phyloP scores from a whole-genome alignment of 1,139 yeast species.

The Zygosaccharomyces sapae region DNA sequence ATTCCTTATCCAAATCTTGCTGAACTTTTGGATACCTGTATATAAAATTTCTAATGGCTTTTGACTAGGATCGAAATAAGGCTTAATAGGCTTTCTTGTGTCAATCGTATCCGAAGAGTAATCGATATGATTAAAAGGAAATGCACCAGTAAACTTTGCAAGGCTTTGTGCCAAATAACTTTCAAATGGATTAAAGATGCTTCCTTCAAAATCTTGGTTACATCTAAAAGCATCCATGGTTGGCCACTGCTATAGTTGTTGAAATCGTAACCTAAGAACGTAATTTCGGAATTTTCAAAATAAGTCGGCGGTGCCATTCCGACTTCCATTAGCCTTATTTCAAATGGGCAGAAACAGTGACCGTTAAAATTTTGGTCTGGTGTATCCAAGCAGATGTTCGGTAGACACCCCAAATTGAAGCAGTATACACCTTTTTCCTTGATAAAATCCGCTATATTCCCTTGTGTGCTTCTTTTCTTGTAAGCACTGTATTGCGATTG shows the following conservation, averaged over 20 bases:
- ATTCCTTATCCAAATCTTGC: conserved; percentile 11
- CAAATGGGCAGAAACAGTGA: conserved; percentile 5
- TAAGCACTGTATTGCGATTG: conserved; percentile 12
- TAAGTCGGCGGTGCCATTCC: conserved; percentile 15
- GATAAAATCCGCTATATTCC: conserved; percentile 20
- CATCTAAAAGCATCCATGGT: conserved; percentile 23
- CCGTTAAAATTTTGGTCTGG: background rate
- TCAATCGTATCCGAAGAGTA: background rate
- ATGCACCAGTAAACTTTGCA: conserved; percentile 10
- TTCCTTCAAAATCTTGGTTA: conserved; percentile 11
- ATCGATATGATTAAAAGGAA: conserved; percentile 7
- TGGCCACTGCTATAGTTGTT: conserved; percentile 7
- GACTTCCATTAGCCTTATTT: conserved; percentile 12
- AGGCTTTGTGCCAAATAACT: conserved; percentile 8
- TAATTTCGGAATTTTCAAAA: conserved; percentile 13
- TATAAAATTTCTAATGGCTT: conserved; percentile 11
- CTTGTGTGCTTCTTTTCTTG: conserved; percentile 9
- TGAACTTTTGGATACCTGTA: conserved; percentile 13
- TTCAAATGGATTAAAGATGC: conserved; percentile 13
- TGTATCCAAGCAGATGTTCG: conserved; percentile 6
- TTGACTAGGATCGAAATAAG: conserved; percentile 6
- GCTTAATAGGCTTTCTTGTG: conserved; percentile 2
- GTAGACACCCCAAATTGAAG: conserved; percentile 19
- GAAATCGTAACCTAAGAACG: conserved; percentile 23
- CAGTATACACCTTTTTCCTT: conserved; percentile 23